These are phyloP conservation scores for Pythium dissimile DNA, from an alignment of 352 stramenopile genomes.

Conservation along the genomic window DNA sequence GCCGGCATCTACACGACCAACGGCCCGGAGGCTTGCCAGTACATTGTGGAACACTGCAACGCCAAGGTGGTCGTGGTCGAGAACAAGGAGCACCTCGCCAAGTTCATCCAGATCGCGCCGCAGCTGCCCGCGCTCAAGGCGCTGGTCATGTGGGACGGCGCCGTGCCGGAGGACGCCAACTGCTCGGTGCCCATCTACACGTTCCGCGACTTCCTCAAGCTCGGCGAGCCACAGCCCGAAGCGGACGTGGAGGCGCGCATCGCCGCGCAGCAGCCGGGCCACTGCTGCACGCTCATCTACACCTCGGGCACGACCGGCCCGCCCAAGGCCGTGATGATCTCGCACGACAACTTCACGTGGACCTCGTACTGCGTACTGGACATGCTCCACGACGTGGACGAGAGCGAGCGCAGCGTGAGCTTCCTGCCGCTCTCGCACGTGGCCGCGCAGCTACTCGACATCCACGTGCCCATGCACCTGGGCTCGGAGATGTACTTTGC, in stretches of 20 bases:
- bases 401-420: constrained; percentile 62
- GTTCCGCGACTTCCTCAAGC: constrained; percentile 55
- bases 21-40: constrained; percentile 63
- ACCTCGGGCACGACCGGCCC: constrained; percentile 80
- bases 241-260: constrained; percentile 38
- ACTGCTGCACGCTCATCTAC: constrained; percentile 89
- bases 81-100: constrained; percentile 58
- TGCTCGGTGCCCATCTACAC: constrained; percentile 49
- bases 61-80: constrained; percentile 79
- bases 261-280: constrained; percentile 38
- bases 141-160: constrained; percentile 67
- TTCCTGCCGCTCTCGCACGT: constrained; percentile 84
- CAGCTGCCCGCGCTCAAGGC: constrained; percentile 69
- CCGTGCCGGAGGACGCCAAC: constrained; percentile 28
- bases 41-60: constrained; percentile 78
- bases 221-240: constrained; percentile 38
- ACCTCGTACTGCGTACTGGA: constrained; percentile 52
- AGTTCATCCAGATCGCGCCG: constrained; percentile 62
- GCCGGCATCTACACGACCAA: constrained; percentile 87
- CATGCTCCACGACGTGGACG: constrained; percentile 41
- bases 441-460: constrained; percentile 76
- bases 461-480: constrained; percentile 60
- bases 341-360: constrained; percentile 76
- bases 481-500: constrained; percentile 77
- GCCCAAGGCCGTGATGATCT: constrained; percentile 75